Evolutionary conservation across 1,284 basidiomycete species (phyloP).

Genomic region (Boletellus sp.): DNA sequence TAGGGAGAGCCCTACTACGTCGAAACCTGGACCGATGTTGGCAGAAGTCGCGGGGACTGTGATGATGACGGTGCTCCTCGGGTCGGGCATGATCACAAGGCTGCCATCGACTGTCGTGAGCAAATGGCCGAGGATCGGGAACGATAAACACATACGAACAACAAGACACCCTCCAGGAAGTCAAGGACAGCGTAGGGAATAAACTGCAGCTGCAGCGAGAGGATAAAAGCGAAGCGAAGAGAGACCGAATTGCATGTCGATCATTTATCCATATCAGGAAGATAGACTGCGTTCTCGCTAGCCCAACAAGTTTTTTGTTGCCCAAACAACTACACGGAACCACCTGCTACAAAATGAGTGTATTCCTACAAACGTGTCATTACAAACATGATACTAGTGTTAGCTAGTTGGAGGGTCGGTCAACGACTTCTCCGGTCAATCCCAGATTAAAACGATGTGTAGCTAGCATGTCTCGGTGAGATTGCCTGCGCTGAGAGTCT

Average conservation of each 20-base stretch:
- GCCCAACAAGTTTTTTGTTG: too few relatives aligned
- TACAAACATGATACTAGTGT: not conserved
- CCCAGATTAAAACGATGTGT: not conserved
- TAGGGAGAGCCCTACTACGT: slow-evolving; percentile 96
- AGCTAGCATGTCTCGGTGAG: slow-evolving; percentile 6
- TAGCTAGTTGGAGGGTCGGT: slow-evolving; percentile 5
- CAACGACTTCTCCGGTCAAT: slow-evolving; percentile 5
- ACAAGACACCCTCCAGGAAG: not conserved
- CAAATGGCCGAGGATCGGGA: not conserved
- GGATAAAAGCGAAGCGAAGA: slow-evolving; percentile 2
- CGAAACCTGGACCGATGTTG: slow-evolving; percentile 98
- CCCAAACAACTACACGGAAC: not conserved
- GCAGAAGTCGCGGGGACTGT: slow-evolving; percentile 94
- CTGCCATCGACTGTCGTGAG: slow-evolving; percentile 1
- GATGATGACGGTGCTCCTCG: slow-evolving; percentile 54
- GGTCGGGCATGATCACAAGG: slow-evolving; percentile 14
- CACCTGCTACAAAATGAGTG: slow-evolving; percentile 5
- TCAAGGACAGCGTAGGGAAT: not conserved
- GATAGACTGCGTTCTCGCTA: too few relatives aligned
- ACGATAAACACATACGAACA: slow-evolving; percentile 5
- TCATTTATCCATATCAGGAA: slow-evolving; percentile 3
- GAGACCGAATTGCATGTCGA: slow-evolving; percentile 9
- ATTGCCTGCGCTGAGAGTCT: not conserved
- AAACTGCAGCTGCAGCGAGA: not conserved
- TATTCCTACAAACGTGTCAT: slow-evolving; percentile 10